A percentile compares a stretch with the other conserved stretches of the same genome.
Conservation (phyloP, 2,329 filamentous ascomycete genomes). For the Pseudocercospora crystallina region DNA sequence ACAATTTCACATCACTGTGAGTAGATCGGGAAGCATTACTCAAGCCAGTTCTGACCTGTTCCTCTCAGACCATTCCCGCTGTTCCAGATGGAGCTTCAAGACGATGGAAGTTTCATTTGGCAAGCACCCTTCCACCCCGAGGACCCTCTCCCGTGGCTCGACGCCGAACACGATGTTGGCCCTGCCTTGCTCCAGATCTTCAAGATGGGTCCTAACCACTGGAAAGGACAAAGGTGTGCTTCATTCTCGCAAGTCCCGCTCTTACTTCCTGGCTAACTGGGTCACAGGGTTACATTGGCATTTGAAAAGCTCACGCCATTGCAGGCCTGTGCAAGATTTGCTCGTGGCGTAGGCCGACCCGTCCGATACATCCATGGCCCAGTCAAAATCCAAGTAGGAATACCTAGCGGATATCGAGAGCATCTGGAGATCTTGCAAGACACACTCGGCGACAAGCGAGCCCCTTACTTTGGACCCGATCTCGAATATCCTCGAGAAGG, state of each 20-base stretch:
- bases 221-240: constrained; percentile 69
- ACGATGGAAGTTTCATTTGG: constrained; percentile 87
- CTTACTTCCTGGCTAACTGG: too few species aligned
- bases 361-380: constrained; percentile 76
- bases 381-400: constrained; percentile 81
- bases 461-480: constrained; percentile 63
- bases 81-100: constrained; percentile 88
- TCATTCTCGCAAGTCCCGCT: constrained; percentile 3
- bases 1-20: constrained; percentile 40
- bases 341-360: constrained; percentile 71
- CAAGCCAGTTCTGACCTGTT: neutral
- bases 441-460: constrained; percentile 58
- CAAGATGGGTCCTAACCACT: constrained; percentile 85
- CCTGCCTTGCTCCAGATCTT: constrained; percentile 90
- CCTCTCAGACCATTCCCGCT: constrained; percentile 54
- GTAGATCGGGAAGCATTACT: neutral
- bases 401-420: constrained; percentile 83
- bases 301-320: constrained; percentile 84
- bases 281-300: constrained; percentile 84
- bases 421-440: constrained; percentile 70
- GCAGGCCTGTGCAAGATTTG: constrained; percentile 80
- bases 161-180: constrained; percentile 93
- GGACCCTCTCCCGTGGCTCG: constrained; percentile 87
- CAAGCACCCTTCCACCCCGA: constrained; percentile 90
- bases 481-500: constrained; percentile 69